A percentile compares a stretch with the other conserved stretches of the same genome.
Evolutionary conservation across 495 filamentous ascomycete genomes (phyloP).

Genomic region (Neurospora tetrasperma): DNA sequence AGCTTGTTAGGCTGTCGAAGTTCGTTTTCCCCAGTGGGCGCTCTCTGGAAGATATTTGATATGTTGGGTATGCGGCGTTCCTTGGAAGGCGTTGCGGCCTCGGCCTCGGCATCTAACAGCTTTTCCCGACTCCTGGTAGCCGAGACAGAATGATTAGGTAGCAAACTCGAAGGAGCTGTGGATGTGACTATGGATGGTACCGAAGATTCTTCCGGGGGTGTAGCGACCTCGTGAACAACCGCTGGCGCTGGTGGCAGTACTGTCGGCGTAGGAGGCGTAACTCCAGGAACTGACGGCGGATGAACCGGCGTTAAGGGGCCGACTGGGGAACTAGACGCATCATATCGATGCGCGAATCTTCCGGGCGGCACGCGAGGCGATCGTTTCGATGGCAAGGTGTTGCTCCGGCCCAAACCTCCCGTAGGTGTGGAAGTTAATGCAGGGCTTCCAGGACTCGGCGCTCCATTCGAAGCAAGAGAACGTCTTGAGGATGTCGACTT

Average conservation of each 20-base stretch:
- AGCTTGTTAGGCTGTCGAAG: constrained; percentile 73
- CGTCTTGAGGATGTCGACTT: constrained; percentile 62
- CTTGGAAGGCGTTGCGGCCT: constrained; percentile 51
- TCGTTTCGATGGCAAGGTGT: constrained; percentile 90
- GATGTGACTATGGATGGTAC: constrained; percentile 4
- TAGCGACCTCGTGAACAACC: constrained; percentile 19
- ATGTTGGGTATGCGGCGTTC: constrained; percentile 59
- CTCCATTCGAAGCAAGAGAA: constrained; percentile 58
- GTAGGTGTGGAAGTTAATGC: constrained; percentile 40
- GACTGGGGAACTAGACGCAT: constrained; percentile 22
- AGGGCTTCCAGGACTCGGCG: constrained; percentile 63
- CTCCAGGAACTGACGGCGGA: constrained; percentile 1
- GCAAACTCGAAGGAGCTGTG: constrained; percentile 7
- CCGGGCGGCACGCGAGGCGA: constrained; percentile 57
- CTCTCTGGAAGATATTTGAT: constrained; percentile 57
- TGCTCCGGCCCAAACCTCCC: constrained; percentile 75
- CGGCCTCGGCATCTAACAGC: constrained; percentile 30
- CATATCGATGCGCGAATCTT: constrained; percentile 32
- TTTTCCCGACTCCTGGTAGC: constrained; percentile 41
- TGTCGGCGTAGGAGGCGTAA: not conserved
- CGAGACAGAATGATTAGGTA: constrained; percentile 7
- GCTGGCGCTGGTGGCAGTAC: constrained; percentile 12
- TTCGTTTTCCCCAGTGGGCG: constrained; percentile 50
- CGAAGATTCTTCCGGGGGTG: constrained; percentile 12
- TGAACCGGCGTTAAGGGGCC: constrained; percentile 23